Conservation (phyloP, 148 eudicot species). For the Camellia lanceoleosa region DNA sequence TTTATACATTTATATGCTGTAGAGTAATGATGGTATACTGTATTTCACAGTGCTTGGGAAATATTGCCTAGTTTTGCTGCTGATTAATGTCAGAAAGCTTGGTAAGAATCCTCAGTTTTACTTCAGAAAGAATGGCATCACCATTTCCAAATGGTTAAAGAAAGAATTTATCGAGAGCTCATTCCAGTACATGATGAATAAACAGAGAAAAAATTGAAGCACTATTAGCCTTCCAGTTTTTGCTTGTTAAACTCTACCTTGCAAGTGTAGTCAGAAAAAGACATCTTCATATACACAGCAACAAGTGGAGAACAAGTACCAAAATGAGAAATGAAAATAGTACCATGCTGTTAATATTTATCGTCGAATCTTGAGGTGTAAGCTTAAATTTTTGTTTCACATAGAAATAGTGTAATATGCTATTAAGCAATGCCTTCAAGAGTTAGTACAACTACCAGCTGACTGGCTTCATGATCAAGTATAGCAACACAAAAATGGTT, state of each 20-base stretch:
- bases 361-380: background rate
- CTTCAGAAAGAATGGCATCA: constrained; percentile 1
- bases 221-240: background rate
- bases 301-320: constrained; percentile 3
- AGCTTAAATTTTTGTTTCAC: background rate
- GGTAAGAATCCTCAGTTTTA: background rate
- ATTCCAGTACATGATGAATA: background rate
- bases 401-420: background rate
- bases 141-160: background rate
- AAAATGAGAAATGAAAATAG: background rate
- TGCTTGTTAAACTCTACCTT: background rate
- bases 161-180: background rate
- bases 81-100: background rate
- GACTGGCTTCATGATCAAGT: background rate
- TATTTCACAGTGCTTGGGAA: background rate
- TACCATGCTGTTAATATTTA: background rate
- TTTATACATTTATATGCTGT: background rate
- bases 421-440: background rate
- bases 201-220: background rate
- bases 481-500: background rate
- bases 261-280: background rate
- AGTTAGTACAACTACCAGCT: background rate
- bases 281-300: background rate
- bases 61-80: background rate
- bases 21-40: background rate